Percentiles rank a stretch among this genome's conserved stretches.
Conservation (phyloP, 2,329 filamentous ascomycete genomes). For the Bipolaris cookei region DNA sequence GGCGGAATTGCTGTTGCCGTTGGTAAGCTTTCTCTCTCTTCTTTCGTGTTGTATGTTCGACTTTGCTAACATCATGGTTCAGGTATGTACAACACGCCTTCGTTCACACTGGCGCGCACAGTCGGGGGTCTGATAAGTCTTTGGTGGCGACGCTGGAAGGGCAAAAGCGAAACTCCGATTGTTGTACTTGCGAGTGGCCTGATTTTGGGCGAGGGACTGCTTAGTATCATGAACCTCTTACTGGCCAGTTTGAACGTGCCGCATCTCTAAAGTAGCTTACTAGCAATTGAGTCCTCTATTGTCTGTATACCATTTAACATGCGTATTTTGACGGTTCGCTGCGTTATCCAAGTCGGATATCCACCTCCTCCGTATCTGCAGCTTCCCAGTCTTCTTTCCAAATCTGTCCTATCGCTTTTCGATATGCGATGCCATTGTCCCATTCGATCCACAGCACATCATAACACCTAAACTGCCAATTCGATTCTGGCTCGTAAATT, state of each 20-base stretch:
- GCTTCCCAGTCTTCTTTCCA: constrained; percentile 15
- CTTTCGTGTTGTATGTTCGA: not conserved
- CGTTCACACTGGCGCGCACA: constrained; percentile 88
- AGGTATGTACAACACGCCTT: constrained; percentile 98
- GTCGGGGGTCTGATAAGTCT: constrained; percentile 66
- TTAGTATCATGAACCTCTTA: constrained; percentile 88
- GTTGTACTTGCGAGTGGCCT: constrained; percentile 90
- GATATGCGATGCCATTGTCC: constrained; percentile 15
- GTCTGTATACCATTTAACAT: not conserved
- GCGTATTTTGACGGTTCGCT: not conserved
- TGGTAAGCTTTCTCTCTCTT: constrained; percentile 59
- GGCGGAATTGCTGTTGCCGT: constrained; percentile 96
- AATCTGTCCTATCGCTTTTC: constrained; percentile 17
- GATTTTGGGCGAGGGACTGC: constrained; percentile 71
- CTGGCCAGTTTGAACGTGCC: constrained; percentile 79
- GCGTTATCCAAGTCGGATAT: constrained; percentile 16
- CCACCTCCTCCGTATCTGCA: constrained; percentile 12
- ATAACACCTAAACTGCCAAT: constrained; percentile 14
- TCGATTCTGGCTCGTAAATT: not conserved
- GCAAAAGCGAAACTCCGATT: constrained; percentile 71
- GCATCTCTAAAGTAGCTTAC: constrained; percentile 17
- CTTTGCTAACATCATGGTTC: constrained; percentile 1
- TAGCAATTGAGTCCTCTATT: not conserved
- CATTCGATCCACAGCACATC: constrained; percentile 24
- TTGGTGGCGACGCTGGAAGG: constrained; percentile 18